Percentiles rank a stretch among this genome's conserved stretches.
Conservation (phyloP, 148 eudicot species). For the Rhododendron ferrugineum region DNA sequence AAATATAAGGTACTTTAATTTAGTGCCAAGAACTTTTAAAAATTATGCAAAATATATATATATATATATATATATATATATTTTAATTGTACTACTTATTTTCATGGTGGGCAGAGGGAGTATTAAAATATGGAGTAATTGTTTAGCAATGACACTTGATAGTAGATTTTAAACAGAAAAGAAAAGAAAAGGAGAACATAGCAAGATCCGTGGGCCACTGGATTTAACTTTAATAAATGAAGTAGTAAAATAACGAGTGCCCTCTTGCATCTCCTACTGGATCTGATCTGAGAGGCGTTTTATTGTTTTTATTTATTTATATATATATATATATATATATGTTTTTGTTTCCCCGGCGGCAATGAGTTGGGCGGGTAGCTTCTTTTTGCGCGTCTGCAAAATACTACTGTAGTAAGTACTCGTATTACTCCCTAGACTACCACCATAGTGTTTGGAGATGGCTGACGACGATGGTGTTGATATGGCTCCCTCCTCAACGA, state of each 20-base stretch:
- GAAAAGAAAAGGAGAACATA: not conserved
- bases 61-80: no score
- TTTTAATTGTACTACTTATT: no score
- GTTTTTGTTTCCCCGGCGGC: not conserved
- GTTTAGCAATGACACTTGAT: no score
- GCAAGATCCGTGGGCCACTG: not conserved
- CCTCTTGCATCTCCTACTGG: not conserved
- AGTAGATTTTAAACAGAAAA: no score
- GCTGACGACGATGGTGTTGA: slow-evolving; percentile 50
- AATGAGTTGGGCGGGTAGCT: not conserved
- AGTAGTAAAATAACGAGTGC: not conserved
- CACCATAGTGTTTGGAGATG: slow-evolving; percentile 26
- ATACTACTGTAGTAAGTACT: not conserved
- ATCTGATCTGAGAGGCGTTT: not conserved
- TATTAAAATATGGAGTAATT: no score
- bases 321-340: no score
- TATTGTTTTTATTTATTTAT: no score
- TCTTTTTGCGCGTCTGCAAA: not conserved
- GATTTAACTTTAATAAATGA: not conserved
- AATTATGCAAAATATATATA: no score
- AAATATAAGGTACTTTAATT: no score
- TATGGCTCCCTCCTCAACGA: slow-evolving; percentile 28
- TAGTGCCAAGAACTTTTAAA: no score
- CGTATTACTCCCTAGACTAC: no score
- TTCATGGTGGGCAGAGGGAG: no score